Base-by-base conservation (phyloP, 140 eudicot species). In the Anethum foeniculum region DNA sequence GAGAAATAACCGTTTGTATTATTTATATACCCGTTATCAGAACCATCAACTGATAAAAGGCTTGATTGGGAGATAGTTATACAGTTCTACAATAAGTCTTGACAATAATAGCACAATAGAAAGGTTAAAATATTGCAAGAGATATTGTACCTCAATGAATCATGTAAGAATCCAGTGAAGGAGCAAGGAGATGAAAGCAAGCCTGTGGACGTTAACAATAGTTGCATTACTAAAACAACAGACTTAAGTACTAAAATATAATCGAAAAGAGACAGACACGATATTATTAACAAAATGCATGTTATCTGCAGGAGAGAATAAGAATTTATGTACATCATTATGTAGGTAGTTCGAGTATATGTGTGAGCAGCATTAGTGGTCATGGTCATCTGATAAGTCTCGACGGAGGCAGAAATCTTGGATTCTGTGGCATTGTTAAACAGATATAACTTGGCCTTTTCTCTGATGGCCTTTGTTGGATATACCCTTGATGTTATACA, bases 401-500 rank as follows among this genome's bases (percentile, higher is more conserved):
- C 86, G 52, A 94, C 41, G 0, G 97, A 85, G 0, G 93, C 97
- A 0, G 84, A 88, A 14, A 93, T 79, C 28, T 28, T 86, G 14
- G 85, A 82, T 38, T 86, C 77, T 0, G 96, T 94, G 8, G 97
- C 98, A 68, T 94, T 94, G 93, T 92, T 94, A 81, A 94, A 94
- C 84, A 90, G 80, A 81, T 86, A 90, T 34, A 94, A 15, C 65
- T 78, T 79, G 5, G 98, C 91, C 38, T 89, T 85, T 21, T 85
- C 86, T 82, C 88, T 52, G 18, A 92, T 85, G 0, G 96, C 94
- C 76, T 81, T 84, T 44, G 96, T 90, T 36, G 98, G 98, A 78
- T 94, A 94, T 2, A 92, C 88, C 6, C 98, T 79, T 10, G 98
- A 89, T 1, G 97, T 92, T 16, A 94, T 92, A 60, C 93, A 85